Conservation (phyloP, 768 basidiomycete species). For the Russula sp. region DNA sequence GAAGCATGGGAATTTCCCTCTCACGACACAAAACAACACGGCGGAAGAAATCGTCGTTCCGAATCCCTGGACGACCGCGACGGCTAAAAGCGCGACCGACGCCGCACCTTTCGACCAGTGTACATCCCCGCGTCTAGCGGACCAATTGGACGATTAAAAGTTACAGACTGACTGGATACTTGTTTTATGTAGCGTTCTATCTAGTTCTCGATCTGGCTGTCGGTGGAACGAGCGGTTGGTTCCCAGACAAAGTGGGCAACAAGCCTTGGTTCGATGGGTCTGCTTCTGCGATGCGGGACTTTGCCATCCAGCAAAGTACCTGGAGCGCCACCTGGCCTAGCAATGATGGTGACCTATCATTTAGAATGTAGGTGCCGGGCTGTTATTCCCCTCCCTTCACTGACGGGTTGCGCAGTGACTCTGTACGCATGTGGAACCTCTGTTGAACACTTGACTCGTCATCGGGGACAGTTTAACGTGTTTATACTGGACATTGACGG, state of each 20-base stretch:
- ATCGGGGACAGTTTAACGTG: neutral
- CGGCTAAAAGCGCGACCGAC: conserved; percentile 34
- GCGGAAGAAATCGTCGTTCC: conserved; percentile 36
- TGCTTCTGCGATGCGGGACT: conserved; percentile 62
- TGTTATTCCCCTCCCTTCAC: neutral
- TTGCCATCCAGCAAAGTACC: conserved; percentile 49
- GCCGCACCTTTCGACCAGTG: conserved; percentile 53
- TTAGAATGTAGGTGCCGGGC: conserved; percentile 50
- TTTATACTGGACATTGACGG: neutral
- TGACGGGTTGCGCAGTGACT: conserved; percentile 27
- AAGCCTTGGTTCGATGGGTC: conserved; percentile 63
- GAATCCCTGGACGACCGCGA: conserved; percentile 46
- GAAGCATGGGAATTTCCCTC: conserved; percentile 46
- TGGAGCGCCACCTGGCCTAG: conserved; percentile 78
- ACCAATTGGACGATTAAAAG: neutral
- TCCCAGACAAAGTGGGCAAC: conserved; percentile 55
- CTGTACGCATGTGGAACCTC: conserved; percentile 35
- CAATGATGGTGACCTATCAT: conserved; percentile 52
- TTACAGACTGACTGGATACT: neutral
- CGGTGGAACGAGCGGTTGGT: conserved; percentile 73
- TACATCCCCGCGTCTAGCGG: conserved; percentile 25
- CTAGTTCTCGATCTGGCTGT: conserved; percentile 74
- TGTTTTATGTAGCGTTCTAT: conserved; percentile 56
- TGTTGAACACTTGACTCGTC: conserved; percentile 9
- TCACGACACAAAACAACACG: conserved; percentile 41